Conservation (phyloP, 2,329 filamentous ascomycete genomes). For the Alternaria triticina region DNA sequence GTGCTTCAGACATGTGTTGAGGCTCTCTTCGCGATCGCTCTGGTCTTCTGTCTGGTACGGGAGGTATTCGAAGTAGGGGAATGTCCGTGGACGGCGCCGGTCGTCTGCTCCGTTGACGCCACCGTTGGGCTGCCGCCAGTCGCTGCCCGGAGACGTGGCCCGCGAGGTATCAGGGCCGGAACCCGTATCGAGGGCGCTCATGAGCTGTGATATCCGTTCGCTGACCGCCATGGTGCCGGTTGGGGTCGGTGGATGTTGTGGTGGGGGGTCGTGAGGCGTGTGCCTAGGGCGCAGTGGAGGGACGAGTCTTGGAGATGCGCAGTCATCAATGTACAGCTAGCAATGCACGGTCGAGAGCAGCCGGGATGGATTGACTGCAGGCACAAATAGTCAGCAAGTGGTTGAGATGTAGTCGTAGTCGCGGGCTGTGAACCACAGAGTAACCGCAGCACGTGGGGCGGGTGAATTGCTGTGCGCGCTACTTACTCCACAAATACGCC, state of each 20-base stretch:
- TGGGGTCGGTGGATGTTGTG: constrained; percentile 1
- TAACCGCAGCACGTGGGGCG: constrained; percentile 10
- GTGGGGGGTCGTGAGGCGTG: constrained; percentile 18
- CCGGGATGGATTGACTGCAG: constrained; percentile 11
- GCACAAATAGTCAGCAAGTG: constrained; percentile 20
- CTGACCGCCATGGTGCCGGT: constrained; percentile 45
- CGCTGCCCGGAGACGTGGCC: constrained; percentile 80
- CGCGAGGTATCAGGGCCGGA: constrained; percentile 76
- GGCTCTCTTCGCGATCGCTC: constrained; percentile 74
- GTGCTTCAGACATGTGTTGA: constrained; percentile 88
- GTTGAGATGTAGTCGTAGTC: constrained; percentile 6
- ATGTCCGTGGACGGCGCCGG: constrained; percentile 80
- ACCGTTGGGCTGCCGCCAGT: constrained; percentile 62
- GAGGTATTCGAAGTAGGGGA: constrained; percentile 88
- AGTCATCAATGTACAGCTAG: constrained; percentile 35
- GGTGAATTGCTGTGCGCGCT: constrained; percentile 3
- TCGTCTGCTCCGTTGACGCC: constrained; percentile 53
- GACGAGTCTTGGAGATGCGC: constrained; percentile 11
- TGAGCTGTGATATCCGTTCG: constrained; percentile 52
- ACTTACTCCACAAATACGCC: constrained; percentile 17
- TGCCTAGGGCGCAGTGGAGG: constrained; percentile 22
- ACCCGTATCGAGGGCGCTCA: constrained; percentile 45
- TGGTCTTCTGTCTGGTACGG: constrained; percentile 89
- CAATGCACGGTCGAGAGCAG: constrained; percentile 17
- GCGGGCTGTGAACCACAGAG: constrained; percentile 9